Conservation (phyloP, 2,329 filamentous ascomycete genomes). For the Alternaria metachromatica region DNA sequence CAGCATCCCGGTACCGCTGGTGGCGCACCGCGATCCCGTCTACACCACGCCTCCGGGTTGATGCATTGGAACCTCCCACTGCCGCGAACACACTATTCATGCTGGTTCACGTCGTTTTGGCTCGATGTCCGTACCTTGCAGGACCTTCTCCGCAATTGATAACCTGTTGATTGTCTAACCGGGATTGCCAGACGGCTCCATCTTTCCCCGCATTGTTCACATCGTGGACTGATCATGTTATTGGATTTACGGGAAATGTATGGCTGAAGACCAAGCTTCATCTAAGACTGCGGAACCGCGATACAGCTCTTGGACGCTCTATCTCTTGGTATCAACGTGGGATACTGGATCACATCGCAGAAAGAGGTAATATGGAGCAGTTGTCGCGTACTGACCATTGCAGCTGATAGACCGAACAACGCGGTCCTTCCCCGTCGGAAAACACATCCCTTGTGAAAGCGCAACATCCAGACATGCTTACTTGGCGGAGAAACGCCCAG, state of each 20-base stretch:
- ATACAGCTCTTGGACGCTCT: neutral
- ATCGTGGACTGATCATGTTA: neutral
- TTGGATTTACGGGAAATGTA: neutral
- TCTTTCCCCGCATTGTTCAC: slow-evolving; percentile 3
- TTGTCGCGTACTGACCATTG: neutral
- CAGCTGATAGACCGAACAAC: neutral
- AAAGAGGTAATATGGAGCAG: neutral
- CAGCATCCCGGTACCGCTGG: neutral
- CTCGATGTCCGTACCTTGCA: slow-evolving; percentile 1
- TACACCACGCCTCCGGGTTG: neutral
- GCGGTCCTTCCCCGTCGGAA: neutral
- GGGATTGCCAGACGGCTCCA: neutral
- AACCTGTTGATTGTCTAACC: neutral
- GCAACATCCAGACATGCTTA: neutral
- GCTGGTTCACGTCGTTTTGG: neutral
- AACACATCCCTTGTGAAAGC: neutral
- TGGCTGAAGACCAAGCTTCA: neutral
- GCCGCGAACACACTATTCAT: neutral
- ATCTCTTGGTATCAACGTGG: neutral
- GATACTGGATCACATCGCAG: neutral
- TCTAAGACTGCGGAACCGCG: neutral
- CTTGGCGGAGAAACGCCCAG: neutral
- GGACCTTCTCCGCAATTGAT: slow-evolving; percentile 5
- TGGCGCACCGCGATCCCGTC: neutral
- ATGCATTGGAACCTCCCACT: neutral